A percentile compares a stretch with the other conserved stretches of the same genome.
Conservation (phyloP, 768 basidiomycete species). For the Auricularia auricula-judae region DNA sequence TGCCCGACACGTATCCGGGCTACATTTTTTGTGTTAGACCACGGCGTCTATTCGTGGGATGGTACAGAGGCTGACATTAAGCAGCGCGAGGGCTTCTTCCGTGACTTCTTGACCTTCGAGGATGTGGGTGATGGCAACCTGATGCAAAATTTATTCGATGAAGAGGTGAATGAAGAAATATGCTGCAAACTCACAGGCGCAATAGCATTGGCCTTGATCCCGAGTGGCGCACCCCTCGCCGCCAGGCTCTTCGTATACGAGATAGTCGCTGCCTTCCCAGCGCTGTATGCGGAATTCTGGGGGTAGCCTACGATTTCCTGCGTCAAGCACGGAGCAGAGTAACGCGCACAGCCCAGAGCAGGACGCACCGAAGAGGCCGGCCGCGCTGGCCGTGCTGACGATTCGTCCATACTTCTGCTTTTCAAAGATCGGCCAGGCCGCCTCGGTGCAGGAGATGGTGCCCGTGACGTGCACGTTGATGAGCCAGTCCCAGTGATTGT, state of each 20-base stretch:
- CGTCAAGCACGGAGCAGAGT: too few species aligned
- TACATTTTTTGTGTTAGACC: constrained; percentile 18
- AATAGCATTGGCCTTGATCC: constrained; percentile 76
- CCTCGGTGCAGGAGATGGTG: constrained; percentile 84
- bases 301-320: constrained; percentile 25
- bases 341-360: too few species aligned
- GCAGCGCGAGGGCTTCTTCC: constrained; percentile 31
- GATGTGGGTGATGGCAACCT: constrained; percentile 46
- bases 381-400: constrained; percentile 87
- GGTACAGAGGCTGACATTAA: constrained; percentile 97
- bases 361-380: constrained; percentile 61
- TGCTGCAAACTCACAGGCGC: constrained; percentile 62
- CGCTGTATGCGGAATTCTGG: constrained; percentile 52
- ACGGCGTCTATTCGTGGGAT: constrained; percentile 54
- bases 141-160: constrained; percentile 12
- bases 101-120: too few species aligned
- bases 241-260: constrained; percentile 93
- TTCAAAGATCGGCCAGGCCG: constrained; percentile 91
- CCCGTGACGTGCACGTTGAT: constrained; percentile 88
- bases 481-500: constrained; percentile 86
- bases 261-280: constrained; percentile 93
- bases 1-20: constrained; percentile 89
- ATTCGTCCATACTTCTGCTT: constrained; percentile 92
- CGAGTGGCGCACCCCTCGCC: constrained; percentile 83
- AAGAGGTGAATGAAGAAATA: constrained; percentile 26